Conservation (phyloP, 2,329 filamentous ascomycete species). For the Aspergillus melleus region DNA sequence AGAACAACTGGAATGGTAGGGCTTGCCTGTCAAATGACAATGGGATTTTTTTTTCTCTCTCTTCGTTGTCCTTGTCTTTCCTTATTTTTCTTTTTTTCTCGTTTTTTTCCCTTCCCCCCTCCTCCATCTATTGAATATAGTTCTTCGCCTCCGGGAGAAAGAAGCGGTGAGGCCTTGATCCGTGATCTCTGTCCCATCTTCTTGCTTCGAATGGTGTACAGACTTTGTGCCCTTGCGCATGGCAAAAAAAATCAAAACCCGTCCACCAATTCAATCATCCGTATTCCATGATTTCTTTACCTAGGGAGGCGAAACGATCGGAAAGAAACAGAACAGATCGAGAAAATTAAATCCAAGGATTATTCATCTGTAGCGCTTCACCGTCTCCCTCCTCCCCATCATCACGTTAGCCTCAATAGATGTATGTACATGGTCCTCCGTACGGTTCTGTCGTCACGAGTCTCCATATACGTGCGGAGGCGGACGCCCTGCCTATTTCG, state of each 20-base stretch:
- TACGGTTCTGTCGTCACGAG: slow-evolving; percentile 1
- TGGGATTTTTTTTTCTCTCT: slow-evolving; percentile 1
- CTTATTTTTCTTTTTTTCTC: slow-evolving; percentile 4
- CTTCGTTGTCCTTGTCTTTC: slow-evolving; percentile 1
- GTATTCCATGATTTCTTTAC: neutral
- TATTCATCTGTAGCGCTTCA: neutral
- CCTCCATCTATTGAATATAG: neutral
- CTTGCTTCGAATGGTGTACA: neutral
- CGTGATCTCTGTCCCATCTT: neutral
- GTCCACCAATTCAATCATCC: neutral
- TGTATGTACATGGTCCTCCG: neutral
- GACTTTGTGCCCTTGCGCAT: slow-evolving; percentile 11
- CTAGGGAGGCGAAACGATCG: neutral
- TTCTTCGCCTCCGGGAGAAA: neutral
- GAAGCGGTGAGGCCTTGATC: slow-evolving; percentile 12
- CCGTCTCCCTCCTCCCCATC: neutral
- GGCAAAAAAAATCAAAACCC: neutral
- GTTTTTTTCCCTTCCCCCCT: neutral
- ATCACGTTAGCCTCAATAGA: neutral
- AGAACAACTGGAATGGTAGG: slow-evolving; percentile 18
- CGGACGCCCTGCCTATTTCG: neutral
- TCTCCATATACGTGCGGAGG: slow-evolving; percentile 1
- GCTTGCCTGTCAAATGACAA: slow-evolving; percentile 17
- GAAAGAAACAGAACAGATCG: neutral
- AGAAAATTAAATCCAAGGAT: neutral